phyloP scores from a whole-genome alignment of 1,284 basidiomycete species.

The Gomphus sp. region DNA sequence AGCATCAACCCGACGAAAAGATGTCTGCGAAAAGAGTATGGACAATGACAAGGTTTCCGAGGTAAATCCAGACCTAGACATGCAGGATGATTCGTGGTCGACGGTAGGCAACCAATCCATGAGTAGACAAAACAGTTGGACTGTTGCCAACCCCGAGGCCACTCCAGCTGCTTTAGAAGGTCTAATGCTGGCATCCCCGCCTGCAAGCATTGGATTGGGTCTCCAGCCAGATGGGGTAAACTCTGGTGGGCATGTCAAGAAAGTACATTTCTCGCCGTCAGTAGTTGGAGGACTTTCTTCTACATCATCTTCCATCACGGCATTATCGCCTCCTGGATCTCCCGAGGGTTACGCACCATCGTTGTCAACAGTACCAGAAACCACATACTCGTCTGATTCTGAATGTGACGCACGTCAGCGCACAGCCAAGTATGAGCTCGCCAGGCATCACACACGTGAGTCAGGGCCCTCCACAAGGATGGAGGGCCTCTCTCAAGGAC shows the following conservation, averaged over 20 bases:
- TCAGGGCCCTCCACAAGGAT: not conserved
- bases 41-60: not conserved
- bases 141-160: not conserved
- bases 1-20: not conserved
- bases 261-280: slow-evolving; percentile 40
- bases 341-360: slow-evolving; percentile 11
- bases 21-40: not conserved
- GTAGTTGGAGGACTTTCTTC: slow-evolving; percentile 25
- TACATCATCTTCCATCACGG: slow-evolving; percentile 12
- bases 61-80: not conserved
- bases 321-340: slow-evolving; percentile 22
- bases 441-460: not conserved
- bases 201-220: not conserved
- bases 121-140: slow-evolving; percentile 13
- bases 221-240: not conserved
- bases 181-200: not conserved
- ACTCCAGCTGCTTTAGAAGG: not conserved
- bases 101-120: slow-evolving; percentile 9
- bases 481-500: not conserved
- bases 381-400: not conserved
- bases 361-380: slow-evolving; percentile 7
- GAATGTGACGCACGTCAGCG: not conserved
- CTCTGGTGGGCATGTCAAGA: slow-evolving; percentile 20
- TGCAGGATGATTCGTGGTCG: slow-evolving; percentile 12
- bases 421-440: not conserved